phyloP scores from a whole-genome alignment of 768 basidiomycete species.

The Crepidotus variabilis region DNA sequence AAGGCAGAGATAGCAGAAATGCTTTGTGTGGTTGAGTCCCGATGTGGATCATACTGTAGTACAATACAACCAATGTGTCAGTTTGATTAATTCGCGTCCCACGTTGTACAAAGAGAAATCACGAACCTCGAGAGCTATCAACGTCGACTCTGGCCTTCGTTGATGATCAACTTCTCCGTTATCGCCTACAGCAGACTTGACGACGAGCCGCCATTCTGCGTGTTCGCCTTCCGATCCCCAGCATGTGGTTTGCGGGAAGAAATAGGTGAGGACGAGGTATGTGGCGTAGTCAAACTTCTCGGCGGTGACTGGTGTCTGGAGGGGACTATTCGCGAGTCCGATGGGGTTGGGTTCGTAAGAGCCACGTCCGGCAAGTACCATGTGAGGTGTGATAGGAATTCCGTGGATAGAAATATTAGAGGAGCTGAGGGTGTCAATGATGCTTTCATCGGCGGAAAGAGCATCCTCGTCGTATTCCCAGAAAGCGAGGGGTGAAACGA shows the following conservation, averaged over 20 bases:
- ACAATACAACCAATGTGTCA: slow-evolving; percentile 8
- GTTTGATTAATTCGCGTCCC: too few relatives aligned
- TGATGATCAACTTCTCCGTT: slow-evolving; percentile 27
- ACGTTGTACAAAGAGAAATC: not conserved
- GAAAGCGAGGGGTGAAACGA: slow-evolving; percentile 70
- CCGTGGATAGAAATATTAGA: slow-evolving; percentile 58
- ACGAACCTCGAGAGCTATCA: slow-evolving; percentile 46
- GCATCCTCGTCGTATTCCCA: slow-evolving; percentile 63
- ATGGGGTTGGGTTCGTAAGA: slow-evolving; percentile 44
- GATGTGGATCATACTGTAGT: slow-evolving; percentile 49
- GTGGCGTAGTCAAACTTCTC: slow-evolving; percentile 60
- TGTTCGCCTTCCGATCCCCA: slow-evolving; percentile 54
- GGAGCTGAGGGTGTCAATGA: slow-evolving; percentile 55
- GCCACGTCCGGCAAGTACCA: slow-evolving; percentile 74
- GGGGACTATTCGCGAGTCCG: slow-evolving; percentile 1
- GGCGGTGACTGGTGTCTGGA: slow-evolving; percentile 5
- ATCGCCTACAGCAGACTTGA: slow-evolving; percentile 35
- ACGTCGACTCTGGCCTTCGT: slow-evolving; percentile 32
- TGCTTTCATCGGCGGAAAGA: slow-evolving; percentile 49
- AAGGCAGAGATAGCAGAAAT: slow-evolving; percentile 66
- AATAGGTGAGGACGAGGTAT: slow-evolving; percentile 77
- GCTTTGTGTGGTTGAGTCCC: slow-evolving; percentile 35
- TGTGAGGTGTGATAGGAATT: slow-evolving; percentile 63
- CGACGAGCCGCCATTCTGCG: slow-evolving; percentile 54
- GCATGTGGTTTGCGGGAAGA: slow-evolving; percentile 77